A percentile compares a stretch with the other conserved stretches of the same genome.
Evolutionary conservation across 768 basidiomycete genomes (phyloP).

Genomic region (Boletales sp.): DNA sequence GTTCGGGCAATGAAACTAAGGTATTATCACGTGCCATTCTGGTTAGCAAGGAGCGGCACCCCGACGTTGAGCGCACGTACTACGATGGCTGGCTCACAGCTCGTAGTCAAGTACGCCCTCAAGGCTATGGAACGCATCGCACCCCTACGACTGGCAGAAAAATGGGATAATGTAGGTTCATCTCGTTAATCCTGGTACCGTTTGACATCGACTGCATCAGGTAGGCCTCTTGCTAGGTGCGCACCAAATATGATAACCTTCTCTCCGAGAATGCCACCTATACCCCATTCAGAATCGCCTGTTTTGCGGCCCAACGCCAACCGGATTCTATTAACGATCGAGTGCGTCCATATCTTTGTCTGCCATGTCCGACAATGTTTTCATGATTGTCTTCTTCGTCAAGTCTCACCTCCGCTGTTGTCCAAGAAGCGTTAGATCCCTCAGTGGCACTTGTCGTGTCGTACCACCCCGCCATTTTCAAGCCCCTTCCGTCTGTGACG

Average conservation of each 20-base stretch:
- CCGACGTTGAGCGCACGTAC: too few relatives aligned
- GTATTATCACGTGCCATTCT: too few relatives aligned
- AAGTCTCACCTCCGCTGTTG: conserved; percentile 72
- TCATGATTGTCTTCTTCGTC: conserved; percentile 20
- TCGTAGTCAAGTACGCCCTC: conserved; percentile 45
- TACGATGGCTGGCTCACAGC: conserved; percentile 13
- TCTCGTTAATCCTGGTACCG: background rate
- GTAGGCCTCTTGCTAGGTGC: conserved; percentile 40
- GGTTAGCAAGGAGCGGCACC: too few relatives aligned
- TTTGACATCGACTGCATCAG: conserved; percentile 33
- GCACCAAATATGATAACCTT: conserved; percentile 5
- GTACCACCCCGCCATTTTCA: conserved; percentile 87
- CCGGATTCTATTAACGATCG: conserved; percentile 64
- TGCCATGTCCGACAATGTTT: conserved; percentile 1
- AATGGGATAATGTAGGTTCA: conserved; percentile 88
- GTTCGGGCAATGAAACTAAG: too few relatives aligned
- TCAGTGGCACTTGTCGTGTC: conserved; percentile 67
- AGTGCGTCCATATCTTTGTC: conserved; percentile 40
- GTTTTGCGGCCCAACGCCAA: conserved; percentile 43
- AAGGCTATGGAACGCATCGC: conserved; percentile 81
- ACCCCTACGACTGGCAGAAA: conserved; percentile 79
- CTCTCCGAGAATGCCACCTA: background rate
- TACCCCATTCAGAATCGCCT: conserved; percentile 48
- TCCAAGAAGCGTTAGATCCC: conserved; percentile 60
- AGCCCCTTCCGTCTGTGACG: conserved; percentile 69